phyloP scores from a whole-genome alignment of 371 early-diverging fungal species.

The Lichtheimia corymbifera region DNA sequence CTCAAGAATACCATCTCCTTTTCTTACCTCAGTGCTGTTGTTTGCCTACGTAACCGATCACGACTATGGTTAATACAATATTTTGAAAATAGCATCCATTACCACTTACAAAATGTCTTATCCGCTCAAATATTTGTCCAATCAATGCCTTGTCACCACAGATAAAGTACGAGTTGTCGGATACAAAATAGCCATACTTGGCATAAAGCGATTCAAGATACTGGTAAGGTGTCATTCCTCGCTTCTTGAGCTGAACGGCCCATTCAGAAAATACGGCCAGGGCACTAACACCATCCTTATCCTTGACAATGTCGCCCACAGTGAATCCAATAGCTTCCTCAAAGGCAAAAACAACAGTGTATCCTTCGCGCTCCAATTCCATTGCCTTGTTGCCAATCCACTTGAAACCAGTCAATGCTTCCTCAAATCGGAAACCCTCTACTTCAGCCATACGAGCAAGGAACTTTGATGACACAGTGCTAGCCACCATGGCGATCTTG shows the following conservation, averaged over 20 bases:
- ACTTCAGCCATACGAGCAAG: conserved; percentile 72
- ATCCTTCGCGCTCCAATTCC: conserved; percentile 60
- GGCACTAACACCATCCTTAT: conserved; percentile 89
- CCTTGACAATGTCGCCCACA: conserved; percentile 73
- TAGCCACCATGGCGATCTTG: conserved; percentile 82
- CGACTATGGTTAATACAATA: too few species aligned
- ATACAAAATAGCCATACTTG: conserved; percentile 86
- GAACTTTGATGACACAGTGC: conserved; percentile 89
- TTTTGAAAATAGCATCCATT: too few species aligned
- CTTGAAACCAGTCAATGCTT: conserved; percentile 96
- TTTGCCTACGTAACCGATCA: too few species aligned
- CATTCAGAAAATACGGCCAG: conserved; percentile 83
- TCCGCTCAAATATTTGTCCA: conserved; percentile 71
- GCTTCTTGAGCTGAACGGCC: conserved; percentile 67
- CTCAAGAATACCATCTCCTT: not conserved
- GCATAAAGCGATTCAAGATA: conserved; percentile 76
- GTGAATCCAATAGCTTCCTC: conserved; percentile 96
- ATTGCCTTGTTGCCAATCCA: conserved; percentile 90
- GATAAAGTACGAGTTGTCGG: conserved; percentile 88
- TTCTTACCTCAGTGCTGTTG: too few species aligned
- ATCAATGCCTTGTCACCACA: conserved; percentile 79
- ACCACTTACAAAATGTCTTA: conserved; percentile 68
- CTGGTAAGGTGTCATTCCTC: conserved; percentile 60
- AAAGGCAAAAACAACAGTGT: conserved; percentile 78
- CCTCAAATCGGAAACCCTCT: conserved; percentile 84